A percentile compares a stretch with the other conserved stretches of the same genome.
Conservation (phyloP, 2,329 filamentous ascomycete species). For the Laburnicola sp. region DNA sequence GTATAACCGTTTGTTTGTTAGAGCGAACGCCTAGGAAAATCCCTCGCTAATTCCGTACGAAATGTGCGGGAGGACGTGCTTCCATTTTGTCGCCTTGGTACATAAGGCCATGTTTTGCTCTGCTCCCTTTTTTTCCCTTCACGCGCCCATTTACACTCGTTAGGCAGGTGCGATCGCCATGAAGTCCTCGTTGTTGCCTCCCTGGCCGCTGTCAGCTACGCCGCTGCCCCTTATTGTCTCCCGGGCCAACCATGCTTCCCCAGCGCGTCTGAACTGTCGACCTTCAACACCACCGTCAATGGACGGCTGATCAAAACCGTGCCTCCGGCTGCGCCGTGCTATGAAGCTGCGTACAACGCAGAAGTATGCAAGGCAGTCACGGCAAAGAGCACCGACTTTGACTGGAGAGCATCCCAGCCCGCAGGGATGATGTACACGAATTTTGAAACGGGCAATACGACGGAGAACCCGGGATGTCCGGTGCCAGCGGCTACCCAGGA, state of each 20-base stretch:
- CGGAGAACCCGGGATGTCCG: neutral
- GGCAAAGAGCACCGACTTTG: neutral
- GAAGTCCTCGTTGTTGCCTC: neutral
- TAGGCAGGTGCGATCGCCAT: neutral
- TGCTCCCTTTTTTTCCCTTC: no score
- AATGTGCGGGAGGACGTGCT: no score
- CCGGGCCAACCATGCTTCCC: slow-evolving; percentile 1
- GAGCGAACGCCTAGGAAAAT: no score
- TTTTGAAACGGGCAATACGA: neutral
- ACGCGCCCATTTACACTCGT: no score
- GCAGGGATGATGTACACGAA: slow-evolving; percentile 9
- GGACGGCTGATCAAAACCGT: slow-evolving; percentile 1
- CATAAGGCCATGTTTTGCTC: no score
- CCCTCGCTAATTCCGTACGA: no score
- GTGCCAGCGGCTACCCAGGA: neutral
- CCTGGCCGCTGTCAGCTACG: neutral
- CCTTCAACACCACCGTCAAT: slow-evolving; percentile 3
- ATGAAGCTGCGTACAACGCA: neutral
- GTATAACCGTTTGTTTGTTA: no score
- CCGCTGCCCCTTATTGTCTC: slow-evolving; percentile 2
- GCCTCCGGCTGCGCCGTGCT: neutral
- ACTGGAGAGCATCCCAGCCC: neutral
- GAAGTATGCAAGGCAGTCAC: neutral
- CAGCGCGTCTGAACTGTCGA: neutral
- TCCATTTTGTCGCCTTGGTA: no score